phyloP scores from a whole-genome alignment of 2,329 filamentous ascomycete genomes.

The Blumeriella jaapii region DNA sequence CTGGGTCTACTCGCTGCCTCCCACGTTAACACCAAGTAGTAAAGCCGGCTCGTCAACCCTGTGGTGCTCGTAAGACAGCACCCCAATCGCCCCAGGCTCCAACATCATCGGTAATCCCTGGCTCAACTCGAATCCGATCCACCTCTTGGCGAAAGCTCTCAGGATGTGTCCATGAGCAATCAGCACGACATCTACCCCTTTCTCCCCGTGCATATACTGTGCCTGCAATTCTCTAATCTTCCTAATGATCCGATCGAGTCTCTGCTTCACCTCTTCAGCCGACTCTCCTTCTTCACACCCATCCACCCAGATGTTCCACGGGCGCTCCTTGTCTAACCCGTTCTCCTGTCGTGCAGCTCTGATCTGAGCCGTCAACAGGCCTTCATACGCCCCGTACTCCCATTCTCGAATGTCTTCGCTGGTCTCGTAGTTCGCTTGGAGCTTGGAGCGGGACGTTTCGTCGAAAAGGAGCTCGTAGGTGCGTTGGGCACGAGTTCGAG shows the following conservation, averaged over 20 bases:
- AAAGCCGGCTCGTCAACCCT: slow-evolving; percentile 29
- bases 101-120: slow-evolving; percentile 28
- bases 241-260: slow-evolving; percentile 38
- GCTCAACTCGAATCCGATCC: slow-evolving; percentile 35
- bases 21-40: slow-evolving; percentile 28
- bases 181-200: slow-evolving; percentile 38
- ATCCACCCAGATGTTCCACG: slow-evolving; percentile 42
- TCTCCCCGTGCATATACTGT: slow-evolving; percentile 32
- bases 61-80: slow-evolving; percentile 29
- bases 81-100: slow-evolving; percentile 30
- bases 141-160: slow-evolving; percentile 42
- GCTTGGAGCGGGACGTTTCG: slow-evolving; percentile 12
- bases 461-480: slow-evolving; percentile 36
- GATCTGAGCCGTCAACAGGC: slow-evolving; percentile 34
- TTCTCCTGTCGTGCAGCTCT: slow-evolving; percentile 28
- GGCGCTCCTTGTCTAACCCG: slow-evolving; percentile 33
- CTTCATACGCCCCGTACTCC: slow-evolving; percentile 40
- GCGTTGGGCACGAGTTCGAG: slow-evolving; percentile 33
- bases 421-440: slow-evolving; percentile 26
- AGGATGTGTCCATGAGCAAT: slow-evolving; percentile 38
- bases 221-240: slow-evolving; percentile 38
- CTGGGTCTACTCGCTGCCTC: slow-evolving; percentile 5
- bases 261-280: slow-evolving; percentile 34
- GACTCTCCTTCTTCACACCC: slow-evolving; percentile 39
- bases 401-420: slow-evolving; percentile 37